These are phyloP conservation scores for Cenchrus fungigraminus DNA, from an alignment of 176 grass and related monocot genomes.

Conservation along the genomic window DNA sequence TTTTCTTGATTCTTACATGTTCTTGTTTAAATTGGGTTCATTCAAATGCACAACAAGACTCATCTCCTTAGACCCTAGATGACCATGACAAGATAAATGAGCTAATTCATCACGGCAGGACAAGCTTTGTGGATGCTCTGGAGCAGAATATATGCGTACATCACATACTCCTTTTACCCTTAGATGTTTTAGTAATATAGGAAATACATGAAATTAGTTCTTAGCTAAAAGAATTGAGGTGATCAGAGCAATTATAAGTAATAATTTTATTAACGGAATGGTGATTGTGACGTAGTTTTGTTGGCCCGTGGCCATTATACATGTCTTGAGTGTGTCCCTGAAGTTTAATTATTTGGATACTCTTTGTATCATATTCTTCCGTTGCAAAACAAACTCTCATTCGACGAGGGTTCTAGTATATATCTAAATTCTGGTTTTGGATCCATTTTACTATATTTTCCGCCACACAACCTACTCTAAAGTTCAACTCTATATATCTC, in stretches of 20 bases:
- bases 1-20: conserved; percentile 12
- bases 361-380: conserved; percentile 9
- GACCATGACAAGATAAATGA: conserved; percentile 24
- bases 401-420: conserved; percentile 5
- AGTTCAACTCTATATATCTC: conserved; percentile 6
- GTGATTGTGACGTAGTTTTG: not conserved
- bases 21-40: not conserved
- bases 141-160: not conserved
- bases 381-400: conserved; percentile 9
- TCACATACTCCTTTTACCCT: not conserved
- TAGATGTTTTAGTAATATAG: not conserved
- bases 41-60: conserved; percentile 5
- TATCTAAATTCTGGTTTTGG: conserved; percentile 10
- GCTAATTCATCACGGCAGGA: not conserved
- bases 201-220: conserved; percentile 3
- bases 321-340: not conserved
- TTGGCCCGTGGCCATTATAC: not conserved
- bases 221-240: not conserved
- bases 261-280: not conserved
- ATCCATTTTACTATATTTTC: conserved; percentile 30
- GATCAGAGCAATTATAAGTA: not conserved
- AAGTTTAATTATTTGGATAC: conserved; percentile 23
- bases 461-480: conserved; percentile 19
- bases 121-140: conserved; percentile 8
- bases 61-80: conserved; percentile 24